Evolutionary conservation across 2,329 filamentous ascomycete species (phyloP), one percentile per base, ranked within the genome.

Genomic region (Xylaria sp.): DNA sequence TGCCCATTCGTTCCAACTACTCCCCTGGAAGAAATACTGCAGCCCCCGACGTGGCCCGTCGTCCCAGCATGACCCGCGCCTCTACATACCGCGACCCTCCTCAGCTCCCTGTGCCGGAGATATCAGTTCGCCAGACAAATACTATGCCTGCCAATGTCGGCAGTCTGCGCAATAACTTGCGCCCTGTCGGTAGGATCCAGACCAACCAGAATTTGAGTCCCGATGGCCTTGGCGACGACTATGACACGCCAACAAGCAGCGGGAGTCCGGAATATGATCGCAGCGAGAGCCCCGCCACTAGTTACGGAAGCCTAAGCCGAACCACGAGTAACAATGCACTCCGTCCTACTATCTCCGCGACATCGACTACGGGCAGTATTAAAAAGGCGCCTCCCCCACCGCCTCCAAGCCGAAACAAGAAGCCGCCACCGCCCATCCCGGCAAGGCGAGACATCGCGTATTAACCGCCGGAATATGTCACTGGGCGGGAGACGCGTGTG

Each of bases 251-350:
- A 8, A 85, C 84, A 70, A 83, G 83, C 68, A 84, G 84, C 68
- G 84, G 82, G 45, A 87, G 85, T 41, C 84, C 84, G 0, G 83
- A 85, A 62, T 85, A 82, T 23, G 83, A 85, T 53, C 83, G 84
- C 63, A 84, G 84, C 72, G 80, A 85, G 65, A 88, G 86, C 72
- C 86, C 86, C 0, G 84, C 86, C 2, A 88, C 86, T 0, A 88
- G 86, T 76, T 83, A 85, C 65, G 85, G 84, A 67, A 87, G 86
- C 75, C 74, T 87, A 53, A 86, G 81, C 71, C 80, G 83, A 53
- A 86, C 80, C 63, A 78, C 82, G 10, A 83, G 81, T 70, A 80
- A 80, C 65, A 77, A 60, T 18, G 76, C 72, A 43, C 75, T 67
- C 50, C 71, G 74, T 23, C 55, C 74, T 41, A 57, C 53, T 15